Evolutionary conservation across 176 grass and related monocot species (phyloP), one percentile per base, ranked within the genome.

Genomic region (Oryza glumipatula): DNA sequence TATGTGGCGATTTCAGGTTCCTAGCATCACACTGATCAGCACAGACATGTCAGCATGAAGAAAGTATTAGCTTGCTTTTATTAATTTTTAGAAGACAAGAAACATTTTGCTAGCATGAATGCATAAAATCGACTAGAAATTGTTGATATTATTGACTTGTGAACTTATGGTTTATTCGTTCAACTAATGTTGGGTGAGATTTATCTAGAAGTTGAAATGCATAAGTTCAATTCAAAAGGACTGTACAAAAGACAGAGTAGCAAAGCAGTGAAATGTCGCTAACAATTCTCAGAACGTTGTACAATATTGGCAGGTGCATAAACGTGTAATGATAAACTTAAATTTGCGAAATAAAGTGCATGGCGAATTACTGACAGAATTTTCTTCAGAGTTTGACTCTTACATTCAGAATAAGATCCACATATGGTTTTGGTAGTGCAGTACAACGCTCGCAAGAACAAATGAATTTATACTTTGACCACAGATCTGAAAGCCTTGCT

Each of bases 371-470:
- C 6, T 61, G 4, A 74, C 30, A 90, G 16, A 11, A 66, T 39
- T 69, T 47, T 83, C 12, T 67, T 46, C 43, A 14, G 68, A 26
- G 56, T 82, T 83, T 68, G 73, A 5, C 81, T 86, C 95, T 93
- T 91, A 98, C 95, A 89, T 88, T 93, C 44, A 98, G 80, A 88
- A 98, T 85, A 86, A 76, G 52, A 88, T 98, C 95, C 70, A 84
- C 56, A 68, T 91, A 91, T 36, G 78, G 35, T 83, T 93, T 46
- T 49, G 86, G 87, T 39, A 85, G 88, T 86, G 73, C 68, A 41
- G 79, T 86, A 88, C 95, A 98, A 43, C 90, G 92, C 15, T 83
- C 68, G 82, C 95, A 98, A 28, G 76, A 91, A 86, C 95, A 98
- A 82, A 61, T 68, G 68, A 98, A 98, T 83, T 84, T 88, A 84